A percentile compares a stretch with the other conserved stretches of the same genome.
Evolutionary conservation across 257 asterid genomes (phyloP).

Genomic region (Voacanga thouarsii): DNA sequence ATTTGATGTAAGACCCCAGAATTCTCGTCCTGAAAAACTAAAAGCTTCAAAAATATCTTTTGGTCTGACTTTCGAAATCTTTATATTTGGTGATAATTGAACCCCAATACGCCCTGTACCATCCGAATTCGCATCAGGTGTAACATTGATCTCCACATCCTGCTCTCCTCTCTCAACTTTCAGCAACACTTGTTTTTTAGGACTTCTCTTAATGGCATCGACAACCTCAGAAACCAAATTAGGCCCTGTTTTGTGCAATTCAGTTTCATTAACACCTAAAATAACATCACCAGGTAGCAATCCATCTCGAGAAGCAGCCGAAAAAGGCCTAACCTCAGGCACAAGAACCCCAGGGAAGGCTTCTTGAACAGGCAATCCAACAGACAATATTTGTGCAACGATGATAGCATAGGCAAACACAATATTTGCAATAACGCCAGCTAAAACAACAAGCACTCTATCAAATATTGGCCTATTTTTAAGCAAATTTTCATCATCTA

Average conservation of each 20-base stretch:
- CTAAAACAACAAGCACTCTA: constrained; percentile 81
- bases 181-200: constrained; percentile 53
- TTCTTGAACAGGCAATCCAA: constrained; percentile 98
- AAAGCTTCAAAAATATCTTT: constrained; percentile 57
- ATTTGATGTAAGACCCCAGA: constrained; percentile 67
- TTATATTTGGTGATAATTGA: constrained; percentile 76
- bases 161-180: constrained; percentile 56
- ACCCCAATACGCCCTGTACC: constrained; percentile 90
- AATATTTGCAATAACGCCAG: constrained; percentile 94
- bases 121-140: constrained; percentile 73
- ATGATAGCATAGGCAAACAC: constrained; percentile 72
- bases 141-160: constrained; percentile 49
- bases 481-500: no score
- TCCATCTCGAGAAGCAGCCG: constrained; percentile 87
- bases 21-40: constrained; percentile 69
- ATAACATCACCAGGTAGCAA: constrained; percentile 83
- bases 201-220: constrained; percentile 59
- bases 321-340: constrained; percentile 87
- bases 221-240: constrained; percentile 76
- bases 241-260: constrained; percentile 56
- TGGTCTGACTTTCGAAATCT: constrained; percentile 56
- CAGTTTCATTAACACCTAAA: constrained; percentile 59
- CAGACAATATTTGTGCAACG: constrained; percentile 67
- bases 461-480: no score
- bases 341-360: constrained; percentile 91